Evolutionary conservation across 768 basidiomycete species (phyloP), one percentile per base, ranked within the genome.

Genomic region (Suillus discolor): DNA sequence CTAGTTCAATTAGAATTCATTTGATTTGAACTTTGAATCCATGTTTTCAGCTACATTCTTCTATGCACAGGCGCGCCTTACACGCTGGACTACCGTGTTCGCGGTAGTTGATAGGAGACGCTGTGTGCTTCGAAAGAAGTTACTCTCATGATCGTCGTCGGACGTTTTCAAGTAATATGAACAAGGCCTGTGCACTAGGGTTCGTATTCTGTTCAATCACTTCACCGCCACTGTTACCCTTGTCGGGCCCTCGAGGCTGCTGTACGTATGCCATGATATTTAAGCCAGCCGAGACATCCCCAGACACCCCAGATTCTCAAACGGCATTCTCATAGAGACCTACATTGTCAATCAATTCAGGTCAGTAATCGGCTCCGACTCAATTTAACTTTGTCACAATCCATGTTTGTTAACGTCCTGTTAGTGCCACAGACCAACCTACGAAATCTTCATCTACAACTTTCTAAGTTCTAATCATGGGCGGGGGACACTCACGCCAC

Each of bases 401-500:
- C 16, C 8, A 41, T 3, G 8, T 59, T 20, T 18, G 57, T 25
- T 28, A 8, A 41, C 16, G 6, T 41, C 25, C 25, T 28, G 18
- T 18, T 20, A 42, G 59, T 44, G 36, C 34, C 6, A 55, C 34
- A 11, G 41, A 59, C 57, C 25, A 44, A 63, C 23, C 25, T 42
- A 63, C 39, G 12, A 25, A 23, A 59, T 42, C 44, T 47, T 54
- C 36, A 31, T 42, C 8, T 25, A 44, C 36, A 25, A 44, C 0
- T 23, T 6, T 12, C 36, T 31, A 55, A 64, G 18, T 42, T 11
- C 38, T 12, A 42, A 9, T 28, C 39, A 77, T 77, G 74, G 75
- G 75, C 15, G 74, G 70, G 23, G 66, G 67, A 12, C 69, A 72
- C n/a, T 75, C 75, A 12, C 70, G 47, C 28, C 70, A 75, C 36